phyloP scores from a whole-genome alignment of 306 rosid genomes.

The Benincasa hispida region DNA sequence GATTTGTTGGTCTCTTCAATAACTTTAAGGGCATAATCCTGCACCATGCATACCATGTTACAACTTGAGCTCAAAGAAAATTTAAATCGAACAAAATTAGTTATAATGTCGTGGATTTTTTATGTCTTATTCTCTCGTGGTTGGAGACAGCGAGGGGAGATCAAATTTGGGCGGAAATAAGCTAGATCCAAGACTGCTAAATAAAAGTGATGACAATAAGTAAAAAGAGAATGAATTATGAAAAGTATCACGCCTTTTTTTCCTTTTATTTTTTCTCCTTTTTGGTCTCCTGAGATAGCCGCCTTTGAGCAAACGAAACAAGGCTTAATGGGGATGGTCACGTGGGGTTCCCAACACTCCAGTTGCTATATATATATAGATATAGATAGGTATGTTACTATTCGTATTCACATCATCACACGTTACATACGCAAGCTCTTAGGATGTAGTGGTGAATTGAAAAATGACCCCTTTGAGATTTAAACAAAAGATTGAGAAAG shows the following conservation, averaged over 20 bases:
- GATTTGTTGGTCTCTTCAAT: conserved; percentile 75
- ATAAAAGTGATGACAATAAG: background rate
- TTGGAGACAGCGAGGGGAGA: background rate
- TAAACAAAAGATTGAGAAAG: background rate
- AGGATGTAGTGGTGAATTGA: background rate
- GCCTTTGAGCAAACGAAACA: background rate
- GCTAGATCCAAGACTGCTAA: background rate
- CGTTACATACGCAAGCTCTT: background rate
- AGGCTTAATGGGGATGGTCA: background rate
- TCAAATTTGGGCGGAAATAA: background rate
- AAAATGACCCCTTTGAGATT: background rate
- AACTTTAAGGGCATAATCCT: conserved; percentile 25
- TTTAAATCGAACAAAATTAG: background rate
- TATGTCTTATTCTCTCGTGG: background rate
- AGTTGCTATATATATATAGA: background rate
- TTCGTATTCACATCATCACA: background rate
- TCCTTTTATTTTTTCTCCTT: too few species aligned
- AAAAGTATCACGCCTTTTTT: background rate
- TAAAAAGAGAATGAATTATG: background rate
- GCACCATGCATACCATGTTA: background rate
- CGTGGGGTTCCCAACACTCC: background rate
- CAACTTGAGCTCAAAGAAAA: background rate
- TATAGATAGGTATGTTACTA: background rate
- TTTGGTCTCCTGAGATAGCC: background rate
- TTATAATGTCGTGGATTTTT: background rate